Evolutionary conservation across 768 basidiomycete genomes (phyloP).

Genomic region (Suillus discolor): DNA sequence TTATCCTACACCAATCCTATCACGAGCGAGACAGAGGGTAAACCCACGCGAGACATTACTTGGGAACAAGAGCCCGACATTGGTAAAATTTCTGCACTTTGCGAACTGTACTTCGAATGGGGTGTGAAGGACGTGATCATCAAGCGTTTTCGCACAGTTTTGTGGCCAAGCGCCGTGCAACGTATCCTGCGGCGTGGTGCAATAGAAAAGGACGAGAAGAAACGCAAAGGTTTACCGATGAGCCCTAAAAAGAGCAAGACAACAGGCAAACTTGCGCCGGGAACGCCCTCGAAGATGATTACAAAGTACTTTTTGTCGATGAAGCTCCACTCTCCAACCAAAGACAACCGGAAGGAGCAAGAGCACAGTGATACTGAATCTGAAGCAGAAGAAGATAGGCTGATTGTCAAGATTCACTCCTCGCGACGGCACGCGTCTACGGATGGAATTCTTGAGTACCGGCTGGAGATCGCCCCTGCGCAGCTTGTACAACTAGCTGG

Average conservation of each 20-base stretch:
- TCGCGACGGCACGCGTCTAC: slow-evolving; percentile 69
- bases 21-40: slow-evolving; percentile 64
- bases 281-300: slow-evolving; percentile 55
- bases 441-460: slow-evolving; percentile 74
- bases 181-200: slow-evolving; percentile 70
- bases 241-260: slow-evolving; percentile 44
- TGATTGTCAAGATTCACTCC: slow-evolving; percentile 52
- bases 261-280: slow-evolving; percentile 30
- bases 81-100: slow-evolving; percentile 70
- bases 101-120: slow-evolving; percentile 93
- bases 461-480: slow-evolving; percentile 72
- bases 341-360: background rate
- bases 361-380: slow-evolving; percentile 12
- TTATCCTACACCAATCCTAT: slow-evolving; percentile 79
- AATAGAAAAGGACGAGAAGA: slow-evolving; percentile 46
- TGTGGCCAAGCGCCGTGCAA: slow-evolving; percentile 77
- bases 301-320: slow-evolving; percentile 56
- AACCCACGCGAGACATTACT: slow-evolving; percentile 42
- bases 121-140: slow-evolving; percentile 81
- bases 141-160: slow-evolving; percentile 79
- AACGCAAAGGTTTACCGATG: slow-evolving; percentile 20
- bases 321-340: slow-evolving; percentile 29
- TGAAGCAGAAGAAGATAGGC: slow-evolving; percentile 12
- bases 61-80: slow-evolving; percentile 68
- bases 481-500: slow-evolving; percentile 67